Base-by-base conservation (phyloP, 1,139 yeast species). In the Diutina sp. region DNA sequence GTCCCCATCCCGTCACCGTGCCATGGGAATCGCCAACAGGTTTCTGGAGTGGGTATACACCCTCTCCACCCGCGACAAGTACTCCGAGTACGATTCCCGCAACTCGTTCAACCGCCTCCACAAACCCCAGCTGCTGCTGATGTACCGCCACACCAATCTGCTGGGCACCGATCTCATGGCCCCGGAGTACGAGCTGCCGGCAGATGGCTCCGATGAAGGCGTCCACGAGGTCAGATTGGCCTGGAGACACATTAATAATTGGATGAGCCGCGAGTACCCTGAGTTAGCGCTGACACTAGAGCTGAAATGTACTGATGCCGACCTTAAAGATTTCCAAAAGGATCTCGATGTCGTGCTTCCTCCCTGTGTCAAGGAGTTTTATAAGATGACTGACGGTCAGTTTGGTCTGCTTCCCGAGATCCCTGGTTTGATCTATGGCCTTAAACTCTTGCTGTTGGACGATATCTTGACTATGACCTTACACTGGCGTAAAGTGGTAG, bases 321-420 rank as follows among this genome's bases (percentile, higher is more conserved):
- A 86, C 65, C 71, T 86, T 54, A 67, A 69, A 41, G 85, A 81
- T 61, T 85, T 86, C 38, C 90, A 85, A 65, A 78, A 78, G 62
- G 90, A 85, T 66, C 71, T 86, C 63, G 76, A 73, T 45, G 70
- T 83, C 35, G 70, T 67, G 58, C 73, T 85, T 48, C 93, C 93
- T 1, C 70, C 77, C 6, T 78, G 87, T 56, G 82, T 86, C 9
- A 64, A 77, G 46, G 85, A 85, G 32, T 84, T 85, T 54, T 74
- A 78, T 61, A 73, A 80, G 58, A 68, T 83, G 47, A 88, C 87
- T 57, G 91, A 85, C 62, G 93, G 93, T 18, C 93, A 86, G 67
- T 76, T 79, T 21, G 77, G 82, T 6, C 44, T n/a, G 18, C 21
- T 32, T 32, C 41, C 53, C 12, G 53, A 50, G 6, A 32, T 50